phyloP scores from a whole-genome alignment of 352 stramenopile genomes.

The Phytophthora colocasiae region DNA sequence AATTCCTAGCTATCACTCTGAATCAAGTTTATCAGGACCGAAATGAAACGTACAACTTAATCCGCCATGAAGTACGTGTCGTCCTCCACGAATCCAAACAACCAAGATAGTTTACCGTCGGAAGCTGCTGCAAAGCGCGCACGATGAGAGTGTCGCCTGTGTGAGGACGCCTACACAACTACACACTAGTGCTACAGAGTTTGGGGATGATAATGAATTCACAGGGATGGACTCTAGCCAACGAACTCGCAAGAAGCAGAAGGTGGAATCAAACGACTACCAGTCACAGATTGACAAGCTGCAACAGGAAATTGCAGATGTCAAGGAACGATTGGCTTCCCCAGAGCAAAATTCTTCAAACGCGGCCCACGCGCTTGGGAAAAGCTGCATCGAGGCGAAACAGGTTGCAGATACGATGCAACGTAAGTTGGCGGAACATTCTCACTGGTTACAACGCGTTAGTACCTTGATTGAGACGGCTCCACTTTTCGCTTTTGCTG shows the following conservation, averaged over 20 bases:
- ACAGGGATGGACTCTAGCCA: slow-evolving; percentile 7
- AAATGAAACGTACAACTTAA: slow-evolving; percentile 2
- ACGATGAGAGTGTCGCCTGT: slow-evolving; percentile 10
- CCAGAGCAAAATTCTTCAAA: slow-evolving; percentile 4
- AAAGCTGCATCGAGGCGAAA: slow-evolving; percentile 48
- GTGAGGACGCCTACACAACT: not conserved
- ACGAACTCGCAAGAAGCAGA: slow-evolving; percentile 57
- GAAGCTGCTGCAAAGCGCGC: slow-evolving; percentile 20
- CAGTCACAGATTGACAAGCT: slow-evolving; percentile 41
- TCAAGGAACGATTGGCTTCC: slow-evolving; percentile 32
- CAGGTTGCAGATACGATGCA: slow-evolving; percentile 42
- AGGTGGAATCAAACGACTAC: slow-evolving; percentile 47
- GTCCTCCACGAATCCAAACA: slow-evolving; percentile 19
- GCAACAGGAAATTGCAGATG: slow-evolving; percentile 42
- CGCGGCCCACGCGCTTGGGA: slow-evolving; percentile 13
- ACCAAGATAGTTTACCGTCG: slow-evolving; percentile 17
- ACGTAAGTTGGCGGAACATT: slow-evolving; percentile 59
- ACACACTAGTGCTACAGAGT: not conserved
- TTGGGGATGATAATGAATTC: slow-evolving; percentile 19
- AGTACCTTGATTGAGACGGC: slow-evolving; percentile 57
- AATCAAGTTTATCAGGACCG: slow-evolving; percentile 5
- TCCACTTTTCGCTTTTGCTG: slow-evolving; percentile 51
- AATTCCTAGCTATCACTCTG: not conserved
- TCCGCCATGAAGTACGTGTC: slow-evolving; percentile 27
- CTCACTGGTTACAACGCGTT: slow-evolving; percentile 53